Percentiles rank a stretch among this genome's conserved stretches.
phyloP scores from a whole-genome alignment of 495 filamentous ascomycete genomes.

The Tirmania nivea region DNA sequence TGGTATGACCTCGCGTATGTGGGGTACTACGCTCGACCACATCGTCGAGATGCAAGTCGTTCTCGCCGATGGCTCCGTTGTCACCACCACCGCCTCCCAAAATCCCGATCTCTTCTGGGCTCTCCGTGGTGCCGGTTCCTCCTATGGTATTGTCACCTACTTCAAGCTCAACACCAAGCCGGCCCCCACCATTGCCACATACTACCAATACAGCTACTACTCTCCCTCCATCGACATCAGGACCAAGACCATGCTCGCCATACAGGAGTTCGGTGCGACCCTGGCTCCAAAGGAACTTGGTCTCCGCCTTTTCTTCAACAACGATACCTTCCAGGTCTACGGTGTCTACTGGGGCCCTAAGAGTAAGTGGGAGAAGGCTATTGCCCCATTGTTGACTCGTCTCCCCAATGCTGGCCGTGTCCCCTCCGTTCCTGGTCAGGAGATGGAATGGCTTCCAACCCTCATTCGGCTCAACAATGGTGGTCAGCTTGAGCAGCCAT shows the following conservation, averaged over 20 bases:
- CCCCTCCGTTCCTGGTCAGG: conserved; percentile 8
- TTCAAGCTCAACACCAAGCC: conserved; percentile 39
- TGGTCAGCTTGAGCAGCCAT: conserved; percentile 16
- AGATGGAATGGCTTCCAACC: conserved; percentile 15
- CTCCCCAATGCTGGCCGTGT: conserved; percentile 23
- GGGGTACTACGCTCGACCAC: conserved; percentile 42
- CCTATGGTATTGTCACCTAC: conserved; percentile 41
- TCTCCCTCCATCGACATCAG: conserved; percentile 24
- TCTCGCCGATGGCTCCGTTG: conserved; percentile 34
- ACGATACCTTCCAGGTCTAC: conserved; percentile 19
- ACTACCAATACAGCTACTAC: conserved; percentile 28
- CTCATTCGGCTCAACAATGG: conserved; percentile 15
- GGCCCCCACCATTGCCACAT: conserved; percentile 31
- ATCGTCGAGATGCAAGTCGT: conserved; percentile 40
- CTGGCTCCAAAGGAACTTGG: conserved; percentile 30
- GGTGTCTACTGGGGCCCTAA: conserved; percentile 22
- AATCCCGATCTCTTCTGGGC: conserved; percentile 34
- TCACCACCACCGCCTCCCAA: conserved; percentile 21
- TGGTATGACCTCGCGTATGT: conserved; percentile 38
- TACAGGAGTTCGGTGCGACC: conserved; percentile 31
- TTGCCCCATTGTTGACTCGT: conserved; percentile 23
- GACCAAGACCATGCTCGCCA: conserved; percentile 24
- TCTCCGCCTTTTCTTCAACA: conserved; percentile 31
- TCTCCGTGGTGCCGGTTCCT: conserved; percentile 36
- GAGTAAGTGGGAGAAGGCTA: conserved; percentile 21